Conservation (phyloP, 139 green algal genomes). For the Chlamydomonas incerta region DNA sequence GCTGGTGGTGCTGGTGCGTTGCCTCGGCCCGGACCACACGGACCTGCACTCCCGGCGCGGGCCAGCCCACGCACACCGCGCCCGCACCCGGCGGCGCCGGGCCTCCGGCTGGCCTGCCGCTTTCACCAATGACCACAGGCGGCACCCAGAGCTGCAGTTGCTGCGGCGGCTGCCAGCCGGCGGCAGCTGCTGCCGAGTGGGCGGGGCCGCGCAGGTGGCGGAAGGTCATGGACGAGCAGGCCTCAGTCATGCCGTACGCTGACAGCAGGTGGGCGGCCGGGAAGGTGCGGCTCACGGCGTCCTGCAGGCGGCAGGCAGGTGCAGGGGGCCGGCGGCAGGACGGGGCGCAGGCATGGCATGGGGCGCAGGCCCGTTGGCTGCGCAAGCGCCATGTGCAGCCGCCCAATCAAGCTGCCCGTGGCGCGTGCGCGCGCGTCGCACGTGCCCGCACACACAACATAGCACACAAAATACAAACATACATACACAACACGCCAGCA, state of each 20-base stretch:
- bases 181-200: neutral
- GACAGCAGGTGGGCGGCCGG: slow-evolving; percentile 70
- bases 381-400: neutral
- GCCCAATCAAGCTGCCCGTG: no score
- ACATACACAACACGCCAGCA: no score
- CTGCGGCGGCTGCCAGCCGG: neutral
- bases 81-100: neutral
- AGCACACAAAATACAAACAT: no score
- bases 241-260: slow-evolving; percentile 94
- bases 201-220: slow-evolving; percentile 34
- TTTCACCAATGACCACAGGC: no score
- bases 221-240: slow-evolving; percentile 86
- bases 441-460: no score
- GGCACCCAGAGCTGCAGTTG: neutral
- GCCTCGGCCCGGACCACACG: neutral
- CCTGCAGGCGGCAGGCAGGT: neutral
- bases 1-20: neutral
- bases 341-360: no score
- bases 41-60: slow-evolving; percentile 44
- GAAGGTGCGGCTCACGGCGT: slow-evolving; percentile 49
- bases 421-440: no score
- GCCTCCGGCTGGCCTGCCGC: no score
- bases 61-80: slow-evolving; percentile 42
- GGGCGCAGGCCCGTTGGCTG: no score
- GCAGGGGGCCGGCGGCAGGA: no score